Evolutionary conservation across 1,139 yeast genomes (phyloP).

Genomic region (Yamadazyma dushanensis): DNA sequence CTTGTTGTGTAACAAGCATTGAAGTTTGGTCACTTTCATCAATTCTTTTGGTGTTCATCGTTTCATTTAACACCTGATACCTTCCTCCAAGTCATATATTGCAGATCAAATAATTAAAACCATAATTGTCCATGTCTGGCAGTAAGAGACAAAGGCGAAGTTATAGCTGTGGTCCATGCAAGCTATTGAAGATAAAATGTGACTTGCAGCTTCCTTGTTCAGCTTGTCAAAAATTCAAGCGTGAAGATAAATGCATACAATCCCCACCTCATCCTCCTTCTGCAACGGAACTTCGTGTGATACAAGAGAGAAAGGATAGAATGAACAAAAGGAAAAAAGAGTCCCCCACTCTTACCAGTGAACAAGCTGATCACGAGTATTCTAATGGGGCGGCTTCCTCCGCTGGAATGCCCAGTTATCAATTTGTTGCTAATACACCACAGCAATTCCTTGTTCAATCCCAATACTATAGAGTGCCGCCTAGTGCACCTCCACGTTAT

Average conservation of each 20-base stretch:
- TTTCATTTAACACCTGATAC: too few relatives aligned
- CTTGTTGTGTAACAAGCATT: too few relatives aligned
- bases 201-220: slow-evolving; percentile 52
- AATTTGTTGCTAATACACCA: slow-evolving; percentile 2
- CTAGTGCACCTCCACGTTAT: background rate
- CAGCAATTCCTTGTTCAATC: slow-evolving; percentile 2
- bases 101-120: too few relatives aligned
- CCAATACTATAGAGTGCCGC: background rate
- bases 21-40: too few relatives aligned
- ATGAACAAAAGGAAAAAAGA: slow-evolving; percentile 15
- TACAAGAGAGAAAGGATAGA: slow-evolving; percentile 24
- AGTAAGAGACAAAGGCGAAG: slow-evolving; percentile 45
- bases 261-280: slow-evolving; percentile 53
- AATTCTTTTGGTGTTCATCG: too few relatives aligned
- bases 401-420: too few relatives aligned
- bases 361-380: too few relatives aligned
- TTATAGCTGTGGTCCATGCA: slow-evolving; percentile 60
- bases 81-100: too few relatives aligned
- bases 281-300: slow-evolving; percentile 23
- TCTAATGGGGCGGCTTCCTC: too few relatives aligned
- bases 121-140: too few relatives aligned
- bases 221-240: slow-evolving; percentile 44
- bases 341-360: background rate
- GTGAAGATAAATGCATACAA: slow-evolving; percentile 36
- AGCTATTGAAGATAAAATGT: slow-evolving; percentile 52